Base-by-base conservation (phyloP, 768 basidiomycete species). In the Xerocomus potaroensis region DNA sequence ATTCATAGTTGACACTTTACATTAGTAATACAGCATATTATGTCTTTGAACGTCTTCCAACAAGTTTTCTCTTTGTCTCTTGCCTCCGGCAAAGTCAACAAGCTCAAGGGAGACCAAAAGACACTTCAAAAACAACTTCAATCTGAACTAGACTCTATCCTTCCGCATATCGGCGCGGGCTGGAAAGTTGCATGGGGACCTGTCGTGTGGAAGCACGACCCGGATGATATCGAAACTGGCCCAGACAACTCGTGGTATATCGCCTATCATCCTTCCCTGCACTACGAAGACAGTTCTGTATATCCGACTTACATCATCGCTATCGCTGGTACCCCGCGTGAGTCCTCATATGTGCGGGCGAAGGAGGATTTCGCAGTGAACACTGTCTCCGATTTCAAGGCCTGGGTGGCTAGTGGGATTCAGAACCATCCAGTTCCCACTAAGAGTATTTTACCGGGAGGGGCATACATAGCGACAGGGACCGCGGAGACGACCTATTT, bases 151-250 rank as follows among this genome's bases (percentile, higher is more conserved):
- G 1, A 0, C 9, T 15, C 4, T 16, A 1, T 2, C n/a, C 38
- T 51, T 22, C 41, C 41, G 0, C 1, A 3, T 3, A 5, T 36
- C 8, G 39, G 30, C 11, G 6, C 19, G 2, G 29, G 32, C 15
- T 58, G 56, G 51, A 1, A 36, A 16, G 16, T 56, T 11, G 47
- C 37, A 15, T 55, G 43, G 46, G 46, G 56, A 2, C 57, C 52
- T 3, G 34, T 46, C 10, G 42, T 29, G 10, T 27, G 26, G 26
- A 27, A 27, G 10, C 26, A 27, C 10, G 26, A 27, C 2, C 45
- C 53, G n/a, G 49, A 33, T 2, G 27, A 39, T 0, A 16, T 0
- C 6, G 14, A 27, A 10, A 27, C 26, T 27, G 26, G 26, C 6
- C 26, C 26, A 27, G 26, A 27, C 26, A 27, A 27, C 26, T 27